These are phyloP conservation scores for Claviceps monticola DNA, from an alignment of 2,329 filamentous ascomycete species.

Conservation along the genomic window DNA sequence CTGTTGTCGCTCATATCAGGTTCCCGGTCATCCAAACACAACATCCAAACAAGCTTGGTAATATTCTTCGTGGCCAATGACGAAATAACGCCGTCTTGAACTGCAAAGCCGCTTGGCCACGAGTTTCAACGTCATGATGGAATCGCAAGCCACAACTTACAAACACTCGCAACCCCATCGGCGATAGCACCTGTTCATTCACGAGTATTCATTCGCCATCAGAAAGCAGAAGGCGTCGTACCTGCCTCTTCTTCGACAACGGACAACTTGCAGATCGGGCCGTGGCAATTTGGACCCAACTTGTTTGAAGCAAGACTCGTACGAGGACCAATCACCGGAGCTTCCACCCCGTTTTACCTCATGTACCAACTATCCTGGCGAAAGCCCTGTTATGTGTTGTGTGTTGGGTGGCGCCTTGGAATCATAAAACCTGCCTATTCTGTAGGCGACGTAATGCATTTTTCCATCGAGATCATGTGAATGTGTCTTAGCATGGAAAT, in stretches of 20 bases:
- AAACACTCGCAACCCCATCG: too few species aligned
- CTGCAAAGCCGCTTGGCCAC: neutral
- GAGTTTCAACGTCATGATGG: neutral
- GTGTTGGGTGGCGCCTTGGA: too few species aligned
- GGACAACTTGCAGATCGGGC: neutral
- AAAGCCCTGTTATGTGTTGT: too few species aligned
- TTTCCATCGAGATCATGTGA: neutral
- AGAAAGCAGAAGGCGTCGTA: too few species aligned
- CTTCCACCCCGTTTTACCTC: neutral
- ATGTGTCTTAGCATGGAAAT: neutral
- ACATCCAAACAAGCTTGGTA: too few species aligned
- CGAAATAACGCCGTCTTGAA: neutral
- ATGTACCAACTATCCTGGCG: neutral
- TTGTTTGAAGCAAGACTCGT: neutral
- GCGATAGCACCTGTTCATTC: too few species aligned
- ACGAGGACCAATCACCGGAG: slow-evolving; percentile 1
- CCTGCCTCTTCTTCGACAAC: too few species aligned
- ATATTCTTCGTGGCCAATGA: neutral
- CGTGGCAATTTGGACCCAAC: neutral
- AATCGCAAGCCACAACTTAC: neutral
- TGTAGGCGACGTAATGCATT: slow-evolving; percentile 4
- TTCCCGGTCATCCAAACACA: too few species aligned
- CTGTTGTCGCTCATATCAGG: neutral
- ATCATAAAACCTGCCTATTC: neutral
- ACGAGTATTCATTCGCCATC: too few species aligned